Percentiles rank a stretch among this genome's conserved stretches.
Conservation (phyloP, 805 yeast genomes). For the Cyberlindnera japonica region DNA sequence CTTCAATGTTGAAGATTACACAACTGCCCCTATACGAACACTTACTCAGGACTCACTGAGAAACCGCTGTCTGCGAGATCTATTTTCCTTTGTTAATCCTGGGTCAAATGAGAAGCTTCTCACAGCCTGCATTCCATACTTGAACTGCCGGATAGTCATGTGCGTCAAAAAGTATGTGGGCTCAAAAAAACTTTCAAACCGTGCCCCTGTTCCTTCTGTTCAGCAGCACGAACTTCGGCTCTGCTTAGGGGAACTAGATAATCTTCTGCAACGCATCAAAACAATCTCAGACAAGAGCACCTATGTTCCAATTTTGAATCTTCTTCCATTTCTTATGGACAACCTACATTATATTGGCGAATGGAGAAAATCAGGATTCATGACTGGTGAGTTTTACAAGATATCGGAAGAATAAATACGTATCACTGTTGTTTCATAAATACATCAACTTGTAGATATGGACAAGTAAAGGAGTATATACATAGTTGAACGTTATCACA, state of each 20-base stretch:
- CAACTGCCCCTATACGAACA: constrained; percentile 48
- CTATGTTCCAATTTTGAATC: constrained; percentile 13
- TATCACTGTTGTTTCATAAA: not conserved
- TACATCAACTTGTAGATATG: too few relatives aligned
- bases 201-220: constrained; percentile 61
- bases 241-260: constrained; percentile 42
- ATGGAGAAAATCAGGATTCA: constrained; percentile 9
- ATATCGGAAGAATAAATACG: constrained; percentile 10
- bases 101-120: constrained; percentile 24
- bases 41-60: constrained; percentile 48
- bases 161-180: constrained; percentile 60
- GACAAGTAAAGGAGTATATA: not conserved
- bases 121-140: constrained; percentile 39
- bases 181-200: constrained; percentile 55
- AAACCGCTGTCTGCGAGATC: constrained; percentile 51
- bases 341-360: constrained; percentile 22
- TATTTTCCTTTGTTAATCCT: constrained; percentile 37
- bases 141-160: constrained; percentile 56
- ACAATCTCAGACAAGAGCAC: too few relatives aligned
- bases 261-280: constrained; percentile 22
- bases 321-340: constrained; percentile 26
- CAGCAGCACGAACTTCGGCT: constrained; percentile 60
- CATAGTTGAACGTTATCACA: too few relatives aligned
- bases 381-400: constrained; percentile 25
- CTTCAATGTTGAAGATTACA: constrained; percentile 46